Evolutionary conservation across 2,329 filamentous ascomycete genomes (phyloP).

Genomic region (Trichoderma sp.): DNA sequence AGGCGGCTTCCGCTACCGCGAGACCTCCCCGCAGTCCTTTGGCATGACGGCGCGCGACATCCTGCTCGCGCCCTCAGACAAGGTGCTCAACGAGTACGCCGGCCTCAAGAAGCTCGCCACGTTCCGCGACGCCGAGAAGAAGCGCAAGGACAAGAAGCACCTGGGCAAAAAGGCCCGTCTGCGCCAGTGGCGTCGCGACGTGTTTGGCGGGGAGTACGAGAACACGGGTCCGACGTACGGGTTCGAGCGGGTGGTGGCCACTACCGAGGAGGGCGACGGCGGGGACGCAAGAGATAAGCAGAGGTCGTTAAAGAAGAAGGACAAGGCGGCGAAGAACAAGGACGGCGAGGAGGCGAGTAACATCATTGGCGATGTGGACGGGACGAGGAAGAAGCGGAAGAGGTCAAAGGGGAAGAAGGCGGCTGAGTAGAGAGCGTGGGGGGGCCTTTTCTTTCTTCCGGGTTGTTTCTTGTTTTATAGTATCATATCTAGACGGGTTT

Average conservation of each 20-base stretch:
- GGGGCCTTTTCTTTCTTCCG: not conserved
- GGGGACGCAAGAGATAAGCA: constrained; percentile 24
- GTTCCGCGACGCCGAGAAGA: constrained; percentile 87
- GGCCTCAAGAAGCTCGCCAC: constrained; percentile 93
- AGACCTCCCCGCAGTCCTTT: constrained; percentile 87
- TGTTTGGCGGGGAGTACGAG: constrained; percentile 62
- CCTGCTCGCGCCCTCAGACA: constrained; percentile 81
- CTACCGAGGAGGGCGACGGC: constrained; percentile 31
- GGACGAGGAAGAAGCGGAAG: constrained; percentile 51
- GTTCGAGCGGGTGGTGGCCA: constrained; percentile 48
- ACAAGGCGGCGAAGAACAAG: not conserved
- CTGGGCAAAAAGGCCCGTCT: constrained; percentile 91
- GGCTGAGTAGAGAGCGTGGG: not conserved
- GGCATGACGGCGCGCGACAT: constrained; percentile 90
- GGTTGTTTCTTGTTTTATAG: not conserved
- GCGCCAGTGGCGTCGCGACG: constrained; percentile 76
- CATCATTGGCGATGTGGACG: constrained; percentile 35
- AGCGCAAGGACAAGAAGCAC: constrained; percentile 82
- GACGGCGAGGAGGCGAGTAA: constrained; percentile 34
- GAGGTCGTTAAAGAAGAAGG: constrained; percentile 19
- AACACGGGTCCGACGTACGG: constrained; percentile 58
- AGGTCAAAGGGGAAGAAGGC: constrained; percentile 49
- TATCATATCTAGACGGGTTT: not conserved
- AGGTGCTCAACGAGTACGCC: constrained; percentile 83
- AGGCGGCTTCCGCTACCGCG: constrained; percentile 79